Evolutionary conservation across 352 stramenopile species (phyloP).

Genomic region (Phytophthora meadii): DNA sequence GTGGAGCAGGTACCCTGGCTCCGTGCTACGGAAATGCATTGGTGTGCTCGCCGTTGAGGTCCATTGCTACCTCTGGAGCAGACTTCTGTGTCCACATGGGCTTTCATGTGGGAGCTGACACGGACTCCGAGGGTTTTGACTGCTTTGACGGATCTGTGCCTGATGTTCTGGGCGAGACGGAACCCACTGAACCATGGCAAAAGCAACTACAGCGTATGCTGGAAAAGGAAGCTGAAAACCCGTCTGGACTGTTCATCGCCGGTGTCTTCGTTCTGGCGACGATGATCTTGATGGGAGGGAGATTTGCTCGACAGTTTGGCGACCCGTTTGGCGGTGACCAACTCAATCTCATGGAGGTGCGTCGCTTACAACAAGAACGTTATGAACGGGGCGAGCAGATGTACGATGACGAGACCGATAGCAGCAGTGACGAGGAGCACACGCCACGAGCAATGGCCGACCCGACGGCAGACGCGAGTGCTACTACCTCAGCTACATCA

Average conservation of each 20-base stretch:
- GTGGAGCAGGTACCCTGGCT: slow-evolving; percentile 58
- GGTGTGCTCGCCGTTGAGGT: slow-evolving; percentile 75
- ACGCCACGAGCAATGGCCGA: slow-evolving; percentile 2
- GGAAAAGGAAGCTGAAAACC: slow-evolving; percentile 75
- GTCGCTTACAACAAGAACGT: slow-evolving; percentile 69
- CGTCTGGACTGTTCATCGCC: slow-evolving; percentile 70
- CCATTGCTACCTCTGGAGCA: slow-evolving; percentile 56
- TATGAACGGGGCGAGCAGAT: slow-evolving; percentile 60
- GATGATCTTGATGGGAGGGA: slow-evolving; percentile 57
- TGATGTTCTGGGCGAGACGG: slow-evolving; percentile 48
- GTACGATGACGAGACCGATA: slow-evolving; percentile 66
- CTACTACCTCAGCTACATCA: slow-evolving; percentile 14
- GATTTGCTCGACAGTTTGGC: slow-evolving; percentile 54
- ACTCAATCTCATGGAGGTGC: slow-evolving; percentile 74
- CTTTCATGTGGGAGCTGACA: slow-evolving; percentile 70
- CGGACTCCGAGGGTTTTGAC: slow-evolving; percentile 74
- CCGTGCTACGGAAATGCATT: slow-evolving; percentile 87
- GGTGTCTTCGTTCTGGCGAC: slow-evolving; percentile 66
- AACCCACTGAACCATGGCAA: slow-evolving; percentile 72
- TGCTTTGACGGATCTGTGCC: slow-evolving; percentile 88
- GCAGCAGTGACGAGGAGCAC: slow-evolving; percentile 49
- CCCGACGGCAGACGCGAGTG: slow-evolving; percentile 14
- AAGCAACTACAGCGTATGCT: slow-evolving; percentile 56
- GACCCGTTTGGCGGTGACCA: slow-evolving; percentile 54
- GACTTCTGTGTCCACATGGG: slow-evolving; percentile 86